Conservation (phyloP, 2,329 filamentous ascomycete genomes). For the Colletotrichum paranaense region DNA sequence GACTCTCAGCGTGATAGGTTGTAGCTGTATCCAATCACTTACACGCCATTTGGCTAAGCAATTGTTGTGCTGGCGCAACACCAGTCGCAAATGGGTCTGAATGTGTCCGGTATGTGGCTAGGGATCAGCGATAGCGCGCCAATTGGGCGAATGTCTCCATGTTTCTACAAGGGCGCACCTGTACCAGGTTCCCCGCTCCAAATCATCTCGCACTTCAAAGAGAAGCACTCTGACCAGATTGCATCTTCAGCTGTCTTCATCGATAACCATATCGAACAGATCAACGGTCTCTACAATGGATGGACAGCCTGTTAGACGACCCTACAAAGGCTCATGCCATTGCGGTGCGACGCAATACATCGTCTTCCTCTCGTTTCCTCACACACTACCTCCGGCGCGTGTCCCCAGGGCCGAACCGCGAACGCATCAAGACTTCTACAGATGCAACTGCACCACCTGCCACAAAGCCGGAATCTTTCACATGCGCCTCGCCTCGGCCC, state of each 20-base stretch:
- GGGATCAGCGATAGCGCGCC: neutral
- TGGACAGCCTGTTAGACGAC: slow-evolving; percentile 14
- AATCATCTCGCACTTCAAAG: neutral
- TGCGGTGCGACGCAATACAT: slow-evolving; percentile 57
- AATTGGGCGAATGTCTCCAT: neutral
- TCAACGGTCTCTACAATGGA: neutral
- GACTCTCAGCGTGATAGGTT: too few relatives aligned
- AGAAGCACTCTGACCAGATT: neutral
- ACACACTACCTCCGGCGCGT: slow-evolving; percentile 32
- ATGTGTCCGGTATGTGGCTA: neutral
- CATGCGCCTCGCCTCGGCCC: slow-evolving; percentile 47
- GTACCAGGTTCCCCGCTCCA: neutral
- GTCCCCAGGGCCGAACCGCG: slow-evolving; percentile 26
- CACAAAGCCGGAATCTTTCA: slow-evolving; percentile 61
- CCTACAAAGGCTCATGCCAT: slow-evolving; percentile 57
- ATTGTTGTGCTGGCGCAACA: neutral
- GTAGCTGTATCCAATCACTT: too few relatives aligned
- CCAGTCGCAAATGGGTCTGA: too few relatives aligned
- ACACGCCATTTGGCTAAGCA: too few relatives aligned
- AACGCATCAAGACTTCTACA: slow-evolving; percentile 45
- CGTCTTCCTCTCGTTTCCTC: slow-evolving; percentile 55
- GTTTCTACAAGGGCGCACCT: neutral
- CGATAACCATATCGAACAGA: too few relatives aligned
- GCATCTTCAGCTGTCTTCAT: neutral
- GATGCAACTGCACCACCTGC: slow-evolving; percentile 62